Conservation (phyloP, 2,329 filamentous ascomycete genomes). For the Aspergillus cejpii region DNA sequence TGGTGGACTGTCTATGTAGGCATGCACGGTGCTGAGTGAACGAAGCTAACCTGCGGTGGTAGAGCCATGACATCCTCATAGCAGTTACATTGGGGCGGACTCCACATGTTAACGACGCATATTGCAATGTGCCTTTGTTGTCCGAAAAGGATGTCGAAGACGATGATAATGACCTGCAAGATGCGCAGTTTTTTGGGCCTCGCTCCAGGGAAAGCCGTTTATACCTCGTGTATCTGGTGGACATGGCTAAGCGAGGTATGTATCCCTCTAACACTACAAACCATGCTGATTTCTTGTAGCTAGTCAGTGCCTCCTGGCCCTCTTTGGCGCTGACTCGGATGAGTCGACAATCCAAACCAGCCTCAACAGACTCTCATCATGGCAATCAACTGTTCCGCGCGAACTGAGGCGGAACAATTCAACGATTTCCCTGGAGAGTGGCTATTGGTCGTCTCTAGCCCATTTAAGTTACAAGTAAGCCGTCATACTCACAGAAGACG, state of each 20-base stretch:
- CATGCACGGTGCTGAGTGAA: neutral
- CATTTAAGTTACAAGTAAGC: neutral
- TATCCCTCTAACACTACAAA: neutral
- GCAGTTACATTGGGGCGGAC: conserved; percentile 2
- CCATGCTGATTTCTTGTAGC: neutral
- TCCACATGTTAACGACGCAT: conserved; percentile 8
- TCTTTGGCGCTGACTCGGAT: neutral
- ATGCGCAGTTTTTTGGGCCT: neutral
- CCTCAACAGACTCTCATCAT: neutral
- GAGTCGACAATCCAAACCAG: neutral
- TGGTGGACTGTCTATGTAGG: neutral
- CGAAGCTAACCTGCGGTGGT: neutral
- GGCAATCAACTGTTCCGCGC: neutral
- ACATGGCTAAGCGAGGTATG: neutral
- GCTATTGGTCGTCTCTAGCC: neutral
- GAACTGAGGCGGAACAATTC: neutral
- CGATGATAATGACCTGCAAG: neutral
- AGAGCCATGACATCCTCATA: conserved; percentile 5
- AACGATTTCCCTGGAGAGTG: neutral
- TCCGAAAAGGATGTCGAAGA: neutral
- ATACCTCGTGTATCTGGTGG: neutral
- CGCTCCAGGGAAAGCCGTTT: neutral
- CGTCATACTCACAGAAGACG: too few relatives aligned
- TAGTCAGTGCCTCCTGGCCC: neutral
- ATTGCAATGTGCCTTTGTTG: conserved; percentile 1